phyloP scores from a whole-genome alignment of 1,284 basidiomycete species.

The Malassezia sp. region DNA sequence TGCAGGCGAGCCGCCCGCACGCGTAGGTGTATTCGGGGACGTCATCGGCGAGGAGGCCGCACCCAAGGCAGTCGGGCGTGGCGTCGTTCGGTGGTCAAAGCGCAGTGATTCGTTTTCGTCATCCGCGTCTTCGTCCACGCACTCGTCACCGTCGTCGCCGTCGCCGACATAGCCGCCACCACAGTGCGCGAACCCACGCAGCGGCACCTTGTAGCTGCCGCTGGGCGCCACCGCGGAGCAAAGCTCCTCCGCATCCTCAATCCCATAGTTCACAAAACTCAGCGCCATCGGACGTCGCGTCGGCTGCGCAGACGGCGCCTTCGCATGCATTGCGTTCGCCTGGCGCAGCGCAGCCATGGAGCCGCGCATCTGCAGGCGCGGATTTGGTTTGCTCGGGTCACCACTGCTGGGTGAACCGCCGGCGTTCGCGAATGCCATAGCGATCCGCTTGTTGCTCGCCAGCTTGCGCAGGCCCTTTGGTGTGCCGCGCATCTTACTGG shows the following conservation, averaged over 20 bases:
- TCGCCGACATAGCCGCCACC: not conserved
- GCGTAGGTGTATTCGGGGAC: too few species aligned
- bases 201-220: conserved; percentile 38
- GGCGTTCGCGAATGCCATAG: too few species aligned
- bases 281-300: conserved; percentile 17
- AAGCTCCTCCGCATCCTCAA: conserved; percentile 42
- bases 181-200: conserved; percentile 24
- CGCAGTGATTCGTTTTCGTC: not conserved
- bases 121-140: not conserved
- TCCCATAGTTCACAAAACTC: conserved; percentile 43
- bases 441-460: conserved; percentile 12
- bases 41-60: too few species aligned
- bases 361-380: conserved; percentile 6
- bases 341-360: conserved; percentile 17
- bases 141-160: not conserved
- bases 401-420: not conserved
- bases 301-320: not conserved
- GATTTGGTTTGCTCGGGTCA: not conserved
- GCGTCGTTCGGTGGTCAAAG: too few species aligned
- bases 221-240: conserved; percentile 41
- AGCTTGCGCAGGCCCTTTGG: conserved; percentile 5
- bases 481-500: not conserved
- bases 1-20: too few species aligned
- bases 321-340: conserved; percentile 11
- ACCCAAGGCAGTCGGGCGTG: too few species aligned